Base-by-base conservation (phyloP, 768 basidiomycete genomes). In the Steccherinum ochraceum region DNA sequence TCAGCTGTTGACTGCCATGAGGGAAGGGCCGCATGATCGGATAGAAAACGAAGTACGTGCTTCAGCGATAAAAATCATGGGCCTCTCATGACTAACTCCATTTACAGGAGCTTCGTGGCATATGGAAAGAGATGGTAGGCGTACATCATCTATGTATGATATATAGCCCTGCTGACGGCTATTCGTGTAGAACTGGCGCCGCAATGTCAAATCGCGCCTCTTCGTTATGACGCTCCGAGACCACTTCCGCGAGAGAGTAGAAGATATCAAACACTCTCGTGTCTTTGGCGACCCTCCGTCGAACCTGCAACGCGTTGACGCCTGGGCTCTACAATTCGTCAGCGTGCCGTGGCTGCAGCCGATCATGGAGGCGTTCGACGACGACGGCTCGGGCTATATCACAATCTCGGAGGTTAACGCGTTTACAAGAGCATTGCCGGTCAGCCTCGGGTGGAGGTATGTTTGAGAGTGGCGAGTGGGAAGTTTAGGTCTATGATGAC, bases 301-400 rank as follows among this genome's bases (percentile, higher is more conserved):
- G 30, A 35, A 35, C 30, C 7, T 35, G 30, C 7, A 43, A 18
- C 16, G 21, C 11, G 27, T 50, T 18, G 57, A 57, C 5, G 61
- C 65, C 49, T 69, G 66, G 66, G 62, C 63, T 5, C 46, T 67
- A 13, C 53, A 56, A 23, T 61, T 49, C 35, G 52, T 67, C 42
- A 54, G 51, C 43, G 45, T 60, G 3, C 54, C 49, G 5, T 53
- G 56, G 19, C 26, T 65, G 5, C 60, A 60, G 45, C 51, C 56
- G 1, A 63, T 67, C 18, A 43, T 58, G 44, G 69, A 69, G 45
- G 67, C 65, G 12, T 58, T 69, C 44, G 69, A 70, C 48, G 62
- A 66, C 23, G 66, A 70, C 45, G 60, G 61, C 2, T 68, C 65
- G 0, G 67, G 69, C 2, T 69, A 62, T 45, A 61, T 65, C 48